Base-by-base conservation (phyloP, 306 rosid genomes). In the Spatholobus suberectus region DNA sequence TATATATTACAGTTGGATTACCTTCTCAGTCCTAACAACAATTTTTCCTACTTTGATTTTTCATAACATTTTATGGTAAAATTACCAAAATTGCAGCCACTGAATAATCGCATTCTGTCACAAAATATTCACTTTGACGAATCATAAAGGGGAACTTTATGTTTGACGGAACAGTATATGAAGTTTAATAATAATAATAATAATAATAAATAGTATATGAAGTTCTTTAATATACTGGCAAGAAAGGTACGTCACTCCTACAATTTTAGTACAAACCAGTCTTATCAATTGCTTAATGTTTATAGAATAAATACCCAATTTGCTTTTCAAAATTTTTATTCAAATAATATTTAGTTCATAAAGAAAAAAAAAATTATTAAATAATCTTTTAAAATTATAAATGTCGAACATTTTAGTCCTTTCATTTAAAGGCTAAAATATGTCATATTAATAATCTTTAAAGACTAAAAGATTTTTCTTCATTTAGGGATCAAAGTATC, bases 81-180 rank as follows among this genome's bases (percentile, higher is more conserved):
- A 51, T 34, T 32, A 51, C 18, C 5, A 10, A 29, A 49, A n/a
- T 32, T 21, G 73, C 21, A 38, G 35, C 23, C 23, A 24, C 41
- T 51, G 20, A 23, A 68, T 54, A n/a, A 40, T 44, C 76, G 83
- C 71, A 78, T 73, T 81, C 82, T 87, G 73, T 70, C 81, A 2
- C 47, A 34, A 68, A 9, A n/a, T 66, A 23, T 62, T 54, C 44
- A 68, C 69, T 37, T 8, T 23, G 55, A 35, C 29, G 11, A 67
- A 52, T 32, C 32, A 18, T 18, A 52, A 18, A 73, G 21, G 34
- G 67, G 12, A 73, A 73, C 21, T 72, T 49, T 34, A 23, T 9
- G n/a, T 18, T 34, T 51, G 20, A 52, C 26, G 5, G 66, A 73
- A 32, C 15, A 47, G 14, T 29, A 4, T 32, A 29, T 18, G 20